Evolutionary conservation across 129 eudicot genomes (phyloP), one percentile per base, ranked within the genome.

Genomic region (Tanacetum coccineum): DNA sequence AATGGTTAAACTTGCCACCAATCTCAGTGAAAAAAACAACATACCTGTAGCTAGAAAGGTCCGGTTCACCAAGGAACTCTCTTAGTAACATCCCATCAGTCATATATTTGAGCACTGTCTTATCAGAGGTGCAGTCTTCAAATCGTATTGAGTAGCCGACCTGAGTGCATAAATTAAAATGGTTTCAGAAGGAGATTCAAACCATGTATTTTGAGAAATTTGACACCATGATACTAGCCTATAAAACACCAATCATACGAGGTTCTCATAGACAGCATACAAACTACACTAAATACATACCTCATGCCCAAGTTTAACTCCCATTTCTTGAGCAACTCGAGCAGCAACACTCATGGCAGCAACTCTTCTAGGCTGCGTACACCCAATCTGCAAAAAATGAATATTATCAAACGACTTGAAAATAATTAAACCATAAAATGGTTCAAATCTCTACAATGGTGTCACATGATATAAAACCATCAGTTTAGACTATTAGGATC

Each of bases 261-360:
- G 6, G 10, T 36, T 36, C 2, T 36, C 42, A 6, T 36, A 30
- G 6, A 0, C 7, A 30, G 39, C 39, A 30, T 30, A 30, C 39
- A 30, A 30, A 30, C 42, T 36, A 9, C 42, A 36, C 10, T 36
- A 36, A 36, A 69, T 25, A 26, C 65, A 56, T 68, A 90, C 97
- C 96, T 91, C 97, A 72, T 91, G 97, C 11, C 97, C 97, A 71
- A 91, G 93, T 77, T 91, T 91, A 60, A 87, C 95, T 36, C 93
- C 95, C 93, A 91, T 76, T 75, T 91, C 97, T 75, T 91, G 89
- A 70, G 97, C 83, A 52, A 91, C 97, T 68, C 97, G 81, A 79
- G 97, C 97, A 72, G 97, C 83, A 76, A 91, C 97, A 72, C 97
- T 91, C 97, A 91, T 91, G 28, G 97, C 97, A 73, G 97, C 97